Conservation (phyloP, 805 yeast species). For the Kuraishia floccosa region DNA sequence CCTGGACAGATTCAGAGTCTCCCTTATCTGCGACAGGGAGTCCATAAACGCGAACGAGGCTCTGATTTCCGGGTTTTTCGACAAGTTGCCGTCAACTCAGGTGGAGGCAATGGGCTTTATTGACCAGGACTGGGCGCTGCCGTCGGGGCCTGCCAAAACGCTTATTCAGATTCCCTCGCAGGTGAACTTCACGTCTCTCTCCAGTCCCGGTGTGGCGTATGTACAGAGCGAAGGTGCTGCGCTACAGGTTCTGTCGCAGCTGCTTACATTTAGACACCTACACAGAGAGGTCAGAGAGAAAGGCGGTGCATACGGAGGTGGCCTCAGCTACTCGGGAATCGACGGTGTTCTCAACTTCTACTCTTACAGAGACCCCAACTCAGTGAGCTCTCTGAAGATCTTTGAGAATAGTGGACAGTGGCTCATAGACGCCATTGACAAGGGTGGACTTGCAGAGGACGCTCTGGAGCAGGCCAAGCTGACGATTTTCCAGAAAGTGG, state of each 20-base stretch:
- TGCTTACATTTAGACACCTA: conserved; percentile 70
- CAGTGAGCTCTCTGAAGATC: conserved; percentile 52
- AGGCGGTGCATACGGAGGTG: conserved; percentile 98
- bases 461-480: conserved; percentile 87
- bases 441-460: conserved; percentile 33
- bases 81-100: conserved; percentile 4
- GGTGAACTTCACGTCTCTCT: conserved; percentile 71
- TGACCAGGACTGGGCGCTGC: conserved; percentile 6
- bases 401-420: conserved; percentile 42
- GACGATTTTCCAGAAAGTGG: conserved; percentile 82
- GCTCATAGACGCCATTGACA: conserved; percentile 19
- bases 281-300: conserved; percentile 89
- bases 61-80: conserved; percentile 19
- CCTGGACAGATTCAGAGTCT: conserved; percentile 27
- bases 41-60: conserved; percentile 23
- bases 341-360: conserved; percentile 75
- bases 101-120: background rate
- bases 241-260: conserved; percentile 69
- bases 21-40: conserved; percentile 46
- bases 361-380: conserved; percentile 92
- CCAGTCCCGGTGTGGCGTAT: conserved; percentile 57
- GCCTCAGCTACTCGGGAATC: conserved; percentile 70
- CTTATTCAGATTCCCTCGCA: conserved; percentile 74
- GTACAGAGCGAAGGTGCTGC: conserved; percentile 70
- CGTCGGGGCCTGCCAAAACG: conserved; percentile 17